Percentiles rank a stretch among this genome's conserved stretches.
These are phyloP conservation scores for apple (Malus domestica) DNA, from an alignment of 306 rosid genomes.

Conservation along the genomic window DNA sequence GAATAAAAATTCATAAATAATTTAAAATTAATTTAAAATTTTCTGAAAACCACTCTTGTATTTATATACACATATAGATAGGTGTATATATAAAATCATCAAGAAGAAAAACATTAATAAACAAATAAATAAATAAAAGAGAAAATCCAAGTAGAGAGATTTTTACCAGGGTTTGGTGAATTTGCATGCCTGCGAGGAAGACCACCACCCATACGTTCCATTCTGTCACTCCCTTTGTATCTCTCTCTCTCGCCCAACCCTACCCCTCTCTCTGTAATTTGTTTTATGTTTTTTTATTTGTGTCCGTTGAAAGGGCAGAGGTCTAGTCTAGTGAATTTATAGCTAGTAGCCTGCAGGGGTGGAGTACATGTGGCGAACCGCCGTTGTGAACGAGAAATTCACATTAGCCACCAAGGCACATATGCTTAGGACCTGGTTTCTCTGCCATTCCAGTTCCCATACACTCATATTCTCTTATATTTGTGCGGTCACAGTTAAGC, in stretches of 20 bases:
- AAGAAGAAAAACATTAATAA: background rate
- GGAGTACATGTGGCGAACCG: conserved; percentile 14
- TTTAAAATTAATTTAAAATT: background rate
- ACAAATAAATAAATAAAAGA: background rate
- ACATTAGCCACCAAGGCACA: no score
- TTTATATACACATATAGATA: background rate
- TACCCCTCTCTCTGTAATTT: background rate
- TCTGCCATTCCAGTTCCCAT: no score
- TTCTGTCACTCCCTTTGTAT: background rate
- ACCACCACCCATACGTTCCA: conserved; percentile 20
- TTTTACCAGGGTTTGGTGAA: conserved; percentile 19
- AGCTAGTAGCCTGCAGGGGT: background rate
- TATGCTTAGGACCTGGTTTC: no score
- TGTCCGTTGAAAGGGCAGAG: conserved; percentile 1
- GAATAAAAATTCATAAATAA: background rate
- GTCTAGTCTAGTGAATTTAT: background rate
- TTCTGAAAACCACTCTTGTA: background rate
- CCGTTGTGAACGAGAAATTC: background rate
- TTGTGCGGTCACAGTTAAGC: no score
- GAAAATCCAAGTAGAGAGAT: background rate
- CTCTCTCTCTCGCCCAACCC: background rate
- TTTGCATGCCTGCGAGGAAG: conserved; percentile 12
- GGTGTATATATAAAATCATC: background rate
- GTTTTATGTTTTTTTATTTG: background rate
- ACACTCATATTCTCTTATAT: no score